Percentiles rank a stretch among this genome's conserved stretches.
These are phyloP conservation scores for Lecanicillium sp. DNA, from an alignment of 2,329 filamentous ascomycete genomes.

Conservation along the genomic window DNA sequence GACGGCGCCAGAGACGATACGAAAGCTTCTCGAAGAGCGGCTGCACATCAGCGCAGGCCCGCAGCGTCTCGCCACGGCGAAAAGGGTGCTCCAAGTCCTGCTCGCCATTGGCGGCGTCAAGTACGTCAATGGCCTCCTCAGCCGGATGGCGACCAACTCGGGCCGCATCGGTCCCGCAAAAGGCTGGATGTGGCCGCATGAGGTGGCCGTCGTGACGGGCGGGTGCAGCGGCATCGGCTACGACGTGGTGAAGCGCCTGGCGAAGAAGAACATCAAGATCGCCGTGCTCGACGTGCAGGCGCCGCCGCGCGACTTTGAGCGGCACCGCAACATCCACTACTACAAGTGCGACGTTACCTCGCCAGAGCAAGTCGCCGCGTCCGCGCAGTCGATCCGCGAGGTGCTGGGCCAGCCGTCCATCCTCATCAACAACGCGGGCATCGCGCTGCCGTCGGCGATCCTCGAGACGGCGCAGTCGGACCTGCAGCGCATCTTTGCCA, in stretches of 20 bases:
- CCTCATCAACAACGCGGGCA: slow-evolving; percentile 19
- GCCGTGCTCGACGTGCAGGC: slow-evolving; percentile 53
- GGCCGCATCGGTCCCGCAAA: no score
- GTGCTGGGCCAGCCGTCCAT: slow-evolving; percentile 19
- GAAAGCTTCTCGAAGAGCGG: no score
- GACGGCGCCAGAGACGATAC: no score
- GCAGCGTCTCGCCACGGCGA: no score
- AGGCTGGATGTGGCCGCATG: slow-evolving; percentile 50
- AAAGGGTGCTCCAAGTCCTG: no score
- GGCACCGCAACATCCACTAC: neutral
- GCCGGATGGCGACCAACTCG: no score
- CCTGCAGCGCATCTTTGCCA: slow-evolving; percentile 36
- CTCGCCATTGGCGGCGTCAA: no score
- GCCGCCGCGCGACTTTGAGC: slow-evolving; percentile 2
- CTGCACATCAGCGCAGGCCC: no score
- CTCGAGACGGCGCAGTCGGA: slow-evolving; percentile 29
- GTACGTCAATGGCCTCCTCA: no score
- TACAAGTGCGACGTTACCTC: slow-evolving; percentile 14
- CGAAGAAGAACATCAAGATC: slow-evolving; percentile 51
- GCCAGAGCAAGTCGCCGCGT: slow-evolving; percentile 29
- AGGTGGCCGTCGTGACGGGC: slow-evolving; percentile 61
- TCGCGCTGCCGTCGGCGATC: slow-evolving; percentile 20
- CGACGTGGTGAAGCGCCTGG: slow-evolving; percentile 51
- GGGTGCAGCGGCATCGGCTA: slow-evolving; percentile 62
- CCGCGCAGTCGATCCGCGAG: slow-evolving; percentile 22